Base-by-base conservation (phyloP, 2,329 filamentous ascomycete species). In the Bertia moriformis region DNA sequence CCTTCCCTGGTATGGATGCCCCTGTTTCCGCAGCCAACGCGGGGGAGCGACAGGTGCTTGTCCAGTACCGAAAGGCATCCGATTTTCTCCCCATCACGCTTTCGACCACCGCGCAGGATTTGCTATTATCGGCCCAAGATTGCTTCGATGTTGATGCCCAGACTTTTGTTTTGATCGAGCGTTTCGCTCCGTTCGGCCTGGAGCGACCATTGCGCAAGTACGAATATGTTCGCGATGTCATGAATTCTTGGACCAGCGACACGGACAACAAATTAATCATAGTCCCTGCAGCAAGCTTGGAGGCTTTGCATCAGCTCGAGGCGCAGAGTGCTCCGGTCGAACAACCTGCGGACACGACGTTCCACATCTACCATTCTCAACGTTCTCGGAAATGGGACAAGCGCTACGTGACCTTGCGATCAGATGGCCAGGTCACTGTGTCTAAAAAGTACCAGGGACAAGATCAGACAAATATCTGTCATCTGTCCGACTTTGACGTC, bases 241-340 rank as follows among this genome's bases (percentile, higher is more conserved):
- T 80, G 64, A 79, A 80, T 49, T 78, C 74, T 2, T 80, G 75
- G 75, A 67, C 75, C 32, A 59, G 61, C 36, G 75, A 80, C 49
- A 55, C 54, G 1, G 32, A 35, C 7, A 75, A 77, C 44, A 57
- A 60, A 7, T 57, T 80, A 18, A 55, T 71, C 19, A 61, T 79
- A 18, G 60, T 72, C 39, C 65, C 71, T 15, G 57, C 65, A 4
- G 57, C 63, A 14, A 55, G 65, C 35, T 10, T 35, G 12, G 32
- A 35, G 10, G 12, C 15, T 7, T 17, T 17, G 32, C 10, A 7
- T 7, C 10, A 7, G 10, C 53, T 80, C n/a, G 66, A 72, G 17
- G 53, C 65, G 3, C 60, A 62, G 18, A 60, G 62, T 15, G 71
- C 67, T 2, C 66, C 72, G 4, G 53, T 53, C 7, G 54, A 61